Percentiles rank a stretch among this genome's conserved stretches.
phyloP scores from a whole-genome alignment of 306 rosid genomes.

The Psophocarpus tetragonolobus region DNA sequence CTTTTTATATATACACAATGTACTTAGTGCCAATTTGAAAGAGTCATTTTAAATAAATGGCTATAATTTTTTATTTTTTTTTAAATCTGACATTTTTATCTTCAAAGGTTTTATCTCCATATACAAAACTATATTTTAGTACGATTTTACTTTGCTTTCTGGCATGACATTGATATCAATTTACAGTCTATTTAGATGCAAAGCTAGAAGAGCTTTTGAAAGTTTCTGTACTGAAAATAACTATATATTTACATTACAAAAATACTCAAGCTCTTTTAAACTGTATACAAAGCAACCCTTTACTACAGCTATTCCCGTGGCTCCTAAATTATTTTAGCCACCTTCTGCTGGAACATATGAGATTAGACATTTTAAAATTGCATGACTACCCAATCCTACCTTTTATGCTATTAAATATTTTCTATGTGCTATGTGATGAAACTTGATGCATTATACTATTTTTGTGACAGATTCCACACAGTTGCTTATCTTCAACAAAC shows the following conservation, averaged over 20 bases:
- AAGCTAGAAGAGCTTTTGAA: no score
- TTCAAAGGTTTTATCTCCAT: not conserved
- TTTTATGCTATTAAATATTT: not conserved
- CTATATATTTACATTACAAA: no score
- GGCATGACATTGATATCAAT: not conserved
- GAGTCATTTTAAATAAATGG: not conserved
- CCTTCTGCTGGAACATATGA: not conserved
- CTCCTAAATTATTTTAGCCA: not conserved
- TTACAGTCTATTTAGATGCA: no score
- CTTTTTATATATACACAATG: not conserved
- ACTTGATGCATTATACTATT: not conserved
- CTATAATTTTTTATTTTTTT: no score
- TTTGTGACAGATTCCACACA: slow-evolving; percentile 59
- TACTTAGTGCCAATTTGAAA: not conserved
- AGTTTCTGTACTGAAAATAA: no score
- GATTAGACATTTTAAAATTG: not conserved
- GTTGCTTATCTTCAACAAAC: slow-evolving; percentile 93
- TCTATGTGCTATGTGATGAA: not conserved
- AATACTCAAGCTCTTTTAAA: no score
- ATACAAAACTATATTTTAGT: not conserved
- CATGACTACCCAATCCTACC: not conserved
- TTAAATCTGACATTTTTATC: not conserved
- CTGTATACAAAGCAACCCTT: no score
- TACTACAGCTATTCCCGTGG: not conserved
- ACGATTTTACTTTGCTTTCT: not conserved